A percentile compares a stretch with the other conserved stretches of the same genome.
Evolutionary conservation across 2,329 filamentous ascomycete genomes (phyloP).

Genomic region (Zymoseptoria ardabiliae): DNA sequence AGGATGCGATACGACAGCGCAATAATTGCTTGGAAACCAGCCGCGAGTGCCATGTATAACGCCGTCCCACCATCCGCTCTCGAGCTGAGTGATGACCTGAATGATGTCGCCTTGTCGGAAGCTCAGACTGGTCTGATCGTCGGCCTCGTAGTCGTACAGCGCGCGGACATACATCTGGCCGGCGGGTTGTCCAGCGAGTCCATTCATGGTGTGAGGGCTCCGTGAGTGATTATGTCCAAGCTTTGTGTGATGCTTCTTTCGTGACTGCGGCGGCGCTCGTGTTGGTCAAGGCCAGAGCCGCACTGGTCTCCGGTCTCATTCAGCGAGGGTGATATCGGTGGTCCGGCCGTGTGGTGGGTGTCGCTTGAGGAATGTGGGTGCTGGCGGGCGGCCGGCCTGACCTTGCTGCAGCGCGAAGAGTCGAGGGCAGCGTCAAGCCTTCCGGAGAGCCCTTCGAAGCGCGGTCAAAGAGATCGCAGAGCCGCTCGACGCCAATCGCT

Average conservation of each 20-base stretch:
- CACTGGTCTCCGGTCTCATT: background rate
- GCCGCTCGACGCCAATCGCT: background rate
- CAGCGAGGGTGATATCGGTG: background rate
- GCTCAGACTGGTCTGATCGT: conserved; percentile 92
- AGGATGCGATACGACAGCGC: conserved; percentile 70
- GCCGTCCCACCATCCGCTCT: conserved; percentile 99
- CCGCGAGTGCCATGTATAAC: conserved; percentile 94
- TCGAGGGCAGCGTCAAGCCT: background rate
- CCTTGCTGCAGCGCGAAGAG: background rate
- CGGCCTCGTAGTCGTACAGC: conserved; percentile 94
- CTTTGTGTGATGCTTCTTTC: background rate
- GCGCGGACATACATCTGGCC: conserved; percentile 79
- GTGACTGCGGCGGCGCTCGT: background rate
- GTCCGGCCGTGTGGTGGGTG: background rate
- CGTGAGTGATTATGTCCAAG: background rate
- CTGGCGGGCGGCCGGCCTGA: background rate
- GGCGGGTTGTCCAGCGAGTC: conserved; percentile 44
- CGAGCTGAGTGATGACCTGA: conserved; percentile 94
- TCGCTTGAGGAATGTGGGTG: background rate
- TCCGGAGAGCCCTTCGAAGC: background rate
- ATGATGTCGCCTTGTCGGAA: conserved; percentile 97
- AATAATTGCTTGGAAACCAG: conserved; percentile 99
- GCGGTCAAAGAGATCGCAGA: background rate
- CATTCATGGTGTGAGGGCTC: conserved; percentile 39
- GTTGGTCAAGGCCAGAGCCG: background rate